phyloP scores from a whole-genome alignment of 768 basidiomycete species.

The Russula vinacea region DNA sequence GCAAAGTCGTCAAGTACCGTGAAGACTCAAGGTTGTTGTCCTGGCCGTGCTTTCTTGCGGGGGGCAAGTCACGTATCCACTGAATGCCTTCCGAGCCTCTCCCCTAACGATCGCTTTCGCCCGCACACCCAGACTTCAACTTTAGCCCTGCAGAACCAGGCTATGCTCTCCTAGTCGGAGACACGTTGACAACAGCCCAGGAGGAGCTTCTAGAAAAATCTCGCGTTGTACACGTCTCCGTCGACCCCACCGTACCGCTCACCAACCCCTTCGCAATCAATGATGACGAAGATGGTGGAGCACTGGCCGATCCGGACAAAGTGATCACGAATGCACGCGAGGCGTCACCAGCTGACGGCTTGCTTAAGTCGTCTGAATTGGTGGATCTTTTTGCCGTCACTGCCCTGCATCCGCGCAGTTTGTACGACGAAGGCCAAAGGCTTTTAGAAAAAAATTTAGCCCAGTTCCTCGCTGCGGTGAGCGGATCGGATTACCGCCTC shows the following conservation, averaged over 20 bases:
- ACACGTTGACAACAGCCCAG: slow-evolving; percentile 55
- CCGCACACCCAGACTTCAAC: slow-evolving; percentile 73
- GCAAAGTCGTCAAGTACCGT: slow-evolving; percentile 59
- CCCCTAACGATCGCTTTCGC: not conserved
- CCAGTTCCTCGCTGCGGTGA: slow-evolving; percentile 44
- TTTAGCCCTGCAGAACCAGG: slow-evolving; percentile 77
- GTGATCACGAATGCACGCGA: slow-evolving; percentile 71
- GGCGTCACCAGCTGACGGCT: slow-evolving; percentile 59
- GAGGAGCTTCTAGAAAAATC: slow-evolving; percentile 53
- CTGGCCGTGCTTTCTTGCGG: slow-evolving; percentile 83
- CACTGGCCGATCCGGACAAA: slow-evolving; percentile 58
- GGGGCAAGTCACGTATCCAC: slow-evolving; percentile 51
- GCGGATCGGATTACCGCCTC: slow-evolving; percentile 42
- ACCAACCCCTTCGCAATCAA: slow-evolving; percentile 34
- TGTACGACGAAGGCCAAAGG: slow-evolving; percentile 57
- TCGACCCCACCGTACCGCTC: slow-evolving; percentile 55
- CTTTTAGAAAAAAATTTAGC: slow-evolving; percentile 3
- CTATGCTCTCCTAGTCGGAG: slow-evolving; percentile 72
- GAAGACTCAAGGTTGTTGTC: slow-evolving; percentile 40
- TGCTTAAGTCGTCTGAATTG: slow-evolving; percentile 62
- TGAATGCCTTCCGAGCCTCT: not conserved
- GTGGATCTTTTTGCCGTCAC: slow-evolving; percentile 43
- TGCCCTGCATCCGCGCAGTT: slow-evolving; percentile 51
- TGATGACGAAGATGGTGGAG: slow-evolving; percentile 45
- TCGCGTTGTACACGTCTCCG: slow-evolving; percentile 66